These are phyloP conservation scores for Nepenthes alata DNA, from an alignment of 179 eudicot species.

Conservation along the genomic window DNA sequence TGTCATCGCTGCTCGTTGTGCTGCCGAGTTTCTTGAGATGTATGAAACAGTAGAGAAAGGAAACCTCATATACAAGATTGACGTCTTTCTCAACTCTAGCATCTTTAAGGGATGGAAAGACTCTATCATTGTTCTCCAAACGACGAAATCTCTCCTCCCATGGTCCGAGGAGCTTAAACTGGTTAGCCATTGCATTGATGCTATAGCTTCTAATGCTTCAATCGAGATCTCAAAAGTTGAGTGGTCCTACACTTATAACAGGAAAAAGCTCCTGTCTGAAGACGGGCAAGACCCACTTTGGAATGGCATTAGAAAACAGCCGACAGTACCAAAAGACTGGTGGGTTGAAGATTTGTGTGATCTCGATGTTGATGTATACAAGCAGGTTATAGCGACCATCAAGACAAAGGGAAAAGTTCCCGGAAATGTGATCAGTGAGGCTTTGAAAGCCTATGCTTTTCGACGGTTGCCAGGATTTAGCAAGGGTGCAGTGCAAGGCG, in stretches of 20 bases:
- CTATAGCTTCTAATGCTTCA: slow-evolving; percentile 9
- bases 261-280: slow-evolving; percentile 6
- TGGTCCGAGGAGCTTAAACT: slow-evolving; percentile 12
- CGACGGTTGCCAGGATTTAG: slow-evolving; percentile 5
- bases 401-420: slow-evolving; percentile 3
- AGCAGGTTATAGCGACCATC: slow-evolving; percentile 1
- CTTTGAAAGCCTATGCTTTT: slow-evolving; percentile 6
- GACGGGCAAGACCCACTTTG: neutral
- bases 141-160: slow-evolving; percentile 5
- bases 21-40: slow-evolving; percentile 11
- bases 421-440: slow-evolving; percentile 7
- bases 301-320: slow-evolving; percentile 10
- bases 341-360: slow-evolving; percentile 12
- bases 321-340: slow-evolving; percentile 8
- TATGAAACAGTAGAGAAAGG: slow-evolving; percentile 7
- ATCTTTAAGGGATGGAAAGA: slow-evolving; percentile 12
- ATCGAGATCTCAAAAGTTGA: slow-evolving; percentile 6
- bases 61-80: slow-evolving; percentile 10
- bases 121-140: slow-evolving; percentile 10
- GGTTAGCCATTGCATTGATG: slow-evolving; percentile 5
- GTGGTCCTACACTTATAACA: slow-evolving; percentile 10
- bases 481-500: slow-evolving; percentile 2
- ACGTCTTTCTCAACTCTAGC: slow-evolving; percentile 9
- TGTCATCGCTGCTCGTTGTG: slow-evolving; percentile 8
- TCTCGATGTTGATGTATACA: slow-evolving; percentile 9